Conservation (phyloP, 768 basidiomycete species). For the Suillus spraguei region DNA sequence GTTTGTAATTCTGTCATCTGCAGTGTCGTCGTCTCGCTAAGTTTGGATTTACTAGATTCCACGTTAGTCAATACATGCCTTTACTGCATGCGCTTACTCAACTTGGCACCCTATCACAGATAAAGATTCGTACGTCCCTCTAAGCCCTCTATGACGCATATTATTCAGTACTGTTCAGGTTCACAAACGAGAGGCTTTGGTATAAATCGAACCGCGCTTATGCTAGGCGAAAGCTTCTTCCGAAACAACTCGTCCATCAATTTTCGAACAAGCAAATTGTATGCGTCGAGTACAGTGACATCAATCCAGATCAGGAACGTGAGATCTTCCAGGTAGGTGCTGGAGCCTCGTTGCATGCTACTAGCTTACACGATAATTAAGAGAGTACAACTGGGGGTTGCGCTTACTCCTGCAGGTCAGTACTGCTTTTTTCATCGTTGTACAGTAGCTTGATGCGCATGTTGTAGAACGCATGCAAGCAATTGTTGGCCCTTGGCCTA, state of each 20-base stretch:
- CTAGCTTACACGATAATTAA: slow-evolving; percentile 18
- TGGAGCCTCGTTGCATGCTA: neutral
- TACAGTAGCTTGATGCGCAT: slow-evolving; percentile 4
- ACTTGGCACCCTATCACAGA: slow-evolving; percentile 26
- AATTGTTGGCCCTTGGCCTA: slow-evolving; percentile 47
- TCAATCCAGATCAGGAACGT: slow-evolving; percentile 57
- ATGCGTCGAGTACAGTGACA: slow-evolving; percentile 54
- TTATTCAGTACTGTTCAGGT: slow-evolving; percentile 17
- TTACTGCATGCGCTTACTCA: slow-evolving; percentile 14
- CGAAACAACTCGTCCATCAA: slow-evolving; percentile 33
- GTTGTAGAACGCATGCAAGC: slow-evolving; percentile 51
- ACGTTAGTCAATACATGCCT: slow-evolving; percentile 34
- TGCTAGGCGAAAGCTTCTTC: slow-evolving; percentile 34
- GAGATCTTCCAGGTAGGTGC: slow-evolving; percentile 61
- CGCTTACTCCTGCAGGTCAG: slow-evolving; percentile 51
- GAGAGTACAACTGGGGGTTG: slow-evolving; percentile 56
- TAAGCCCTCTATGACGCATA: neutral
- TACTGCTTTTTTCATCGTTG: neutral
- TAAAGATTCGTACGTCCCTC: slow-evolving; percentile 40
- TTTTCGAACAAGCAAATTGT: slow-evolving; percentile 50
- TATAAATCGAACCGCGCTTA: slow-evolving; percentile 29
- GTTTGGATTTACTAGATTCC: slow-evolving; percentile 37
- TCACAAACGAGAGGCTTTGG: slow-evolving; percentile 41
- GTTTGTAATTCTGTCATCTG: slow-evolving; percentile 39
- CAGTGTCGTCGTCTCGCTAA: slow-evolving; percentile 2